Conservation (phyloP, 371 early-diverging fungal genomes). For the Lichtheimia hyalospora region DNA sequence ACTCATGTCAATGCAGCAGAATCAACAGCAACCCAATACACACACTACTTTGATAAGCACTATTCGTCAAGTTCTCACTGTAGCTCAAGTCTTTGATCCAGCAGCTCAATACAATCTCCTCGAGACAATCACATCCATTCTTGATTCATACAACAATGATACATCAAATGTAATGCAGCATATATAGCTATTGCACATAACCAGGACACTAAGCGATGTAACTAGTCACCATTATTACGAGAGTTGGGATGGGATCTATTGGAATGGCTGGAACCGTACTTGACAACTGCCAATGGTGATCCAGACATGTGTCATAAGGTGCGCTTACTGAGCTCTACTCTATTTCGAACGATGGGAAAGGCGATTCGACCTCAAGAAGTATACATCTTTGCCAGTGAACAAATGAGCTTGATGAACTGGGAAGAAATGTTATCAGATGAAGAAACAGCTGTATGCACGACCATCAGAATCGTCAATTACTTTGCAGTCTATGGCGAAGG, state of each 20-base stretch:
- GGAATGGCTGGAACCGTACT: conserved; percentile 8
- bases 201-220: too few relatives aligned
- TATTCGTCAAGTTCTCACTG: neutral
- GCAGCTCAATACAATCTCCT: neutral
- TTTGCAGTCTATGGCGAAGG: conserved; percentile 11
- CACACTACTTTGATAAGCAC: neutral
- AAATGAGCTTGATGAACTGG: conserved; percentile 15
- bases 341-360: conserved; percentile 6
- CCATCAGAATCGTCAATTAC: conserved; percentile 8
- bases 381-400: conserved; percentile 4
- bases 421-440: neutral
- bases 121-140: neutral
- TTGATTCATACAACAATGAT: neutral
- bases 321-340: neutral
- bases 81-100: conserved; percentile 1
- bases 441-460: neutral
- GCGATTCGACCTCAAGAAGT: conserved; percentile 6
- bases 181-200: too few relatives aligned
- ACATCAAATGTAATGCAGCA: neutral
- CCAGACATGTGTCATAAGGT: neutral
- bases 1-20: too few relatives aligned
- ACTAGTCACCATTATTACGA: neutral
- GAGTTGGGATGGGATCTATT: conserved; percentile 4
- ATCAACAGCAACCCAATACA: neutral
- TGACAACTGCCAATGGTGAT: conserved; percentile 8